Evolutionary conservation across 805 yeast species (phyloP).

Genomic region (Nakazawaea sp.): DNA sequence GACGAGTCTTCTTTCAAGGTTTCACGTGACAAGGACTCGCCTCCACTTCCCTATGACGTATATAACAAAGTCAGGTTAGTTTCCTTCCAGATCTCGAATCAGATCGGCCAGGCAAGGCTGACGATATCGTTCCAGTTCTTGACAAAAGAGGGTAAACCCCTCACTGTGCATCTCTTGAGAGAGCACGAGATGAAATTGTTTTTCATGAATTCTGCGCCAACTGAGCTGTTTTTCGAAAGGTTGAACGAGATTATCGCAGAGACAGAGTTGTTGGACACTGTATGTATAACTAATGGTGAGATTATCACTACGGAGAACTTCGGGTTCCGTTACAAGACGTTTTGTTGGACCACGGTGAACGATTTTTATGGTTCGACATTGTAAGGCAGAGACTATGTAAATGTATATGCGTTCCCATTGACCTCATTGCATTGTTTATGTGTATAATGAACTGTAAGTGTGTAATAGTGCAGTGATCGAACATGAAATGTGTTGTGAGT

Average conservation of each 20-base stretch:
- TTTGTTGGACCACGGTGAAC: slow-evolving; percentile 10
- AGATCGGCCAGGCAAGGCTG: slow-evolving; percentile 8
- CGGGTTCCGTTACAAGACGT: slow-evolving; percentile 11
- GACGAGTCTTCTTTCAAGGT: slow-evolving; percentile 3
- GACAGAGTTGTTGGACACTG: slow-evolving; percentile 7
- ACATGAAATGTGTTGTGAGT: no score
- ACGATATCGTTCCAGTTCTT: slow-evolving; percentile 10
- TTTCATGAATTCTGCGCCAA: slow-evolving; percentile 4
- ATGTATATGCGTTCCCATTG: background rate
- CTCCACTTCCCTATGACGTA: slow-evolving; percentile 8
- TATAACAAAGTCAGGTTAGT: slow-evolving; percentile 9
- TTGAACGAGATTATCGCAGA: slow-evolving; percentile 6
- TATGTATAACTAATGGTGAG: slow-evolving; percentile 11
- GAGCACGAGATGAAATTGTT: slow-evolving; percentile 11
- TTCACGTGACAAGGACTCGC: background rate
- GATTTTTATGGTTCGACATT: no score
- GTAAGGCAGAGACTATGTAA: no score
- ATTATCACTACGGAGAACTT: slow-evolving; percentile 11
- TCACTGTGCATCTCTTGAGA: slow-evolving; percentile 9
- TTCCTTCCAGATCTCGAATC: slow-evolving; percentile 10
- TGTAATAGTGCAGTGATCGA: no score
- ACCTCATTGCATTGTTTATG: background rate
- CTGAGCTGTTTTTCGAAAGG: slow-evolving; percentile 5
- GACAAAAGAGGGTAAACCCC: slow-evolving; percentile 9
- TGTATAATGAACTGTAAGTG: no score